These are phyloP conservation scores for Amyloporia xantha DNA, from an alignment of 768 basidiomycete species.

Conservation along the genomic window DNA sequence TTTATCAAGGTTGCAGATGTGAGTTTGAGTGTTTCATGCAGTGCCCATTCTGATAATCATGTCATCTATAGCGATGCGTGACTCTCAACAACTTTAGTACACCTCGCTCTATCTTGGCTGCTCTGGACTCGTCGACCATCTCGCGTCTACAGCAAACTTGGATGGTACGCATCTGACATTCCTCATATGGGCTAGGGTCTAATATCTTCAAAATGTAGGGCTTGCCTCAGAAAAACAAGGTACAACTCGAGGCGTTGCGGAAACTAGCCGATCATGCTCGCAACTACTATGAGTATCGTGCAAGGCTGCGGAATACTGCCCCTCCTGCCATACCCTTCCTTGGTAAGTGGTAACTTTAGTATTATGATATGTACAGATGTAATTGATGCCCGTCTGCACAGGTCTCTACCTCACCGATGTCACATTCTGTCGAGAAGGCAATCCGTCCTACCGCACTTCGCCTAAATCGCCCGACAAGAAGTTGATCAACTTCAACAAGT, in stretches of 20 bases:
- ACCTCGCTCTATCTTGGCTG: slow-evolving; percentile 86
- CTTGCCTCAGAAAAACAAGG: slow-evolving; percentile 77
- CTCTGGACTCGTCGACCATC: slow-evolving; percentile 93
- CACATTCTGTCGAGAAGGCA: slow-evolving; percentile 94
- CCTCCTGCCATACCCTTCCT: slow-evolving; percentile 95
- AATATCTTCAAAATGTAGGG: slow-evolving; percentile 39
- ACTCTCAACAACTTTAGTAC: slow-evolving; percentile 86
- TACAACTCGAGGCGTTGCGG: slow-evolving; percentile 72
- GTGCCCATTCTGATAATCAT: slow-evolving; percentile 1
- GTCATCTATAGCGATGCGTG: slow-evolving; percentile 64
- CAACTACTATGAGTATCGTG: slow-evolving; percentile 89
- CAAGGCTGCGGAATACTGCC: slow-evolving; percentile 76
- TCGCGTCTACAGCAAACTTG: slow-evolving; percentile 89
- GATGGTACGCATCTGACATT: slow-evolving; percentile 50
- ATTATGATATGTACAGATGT: not conserved
- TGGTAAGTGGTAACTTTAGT: slow-evolving; percentile 51
- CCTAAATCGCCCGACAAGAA: slow-evolving; percentile 69
- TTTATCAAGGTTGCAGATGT: slow-evolving; percentile 93
- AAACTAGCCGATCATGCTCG: slow-evolving; percentile 87
- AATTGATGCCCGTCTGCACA: slow-evolving; percentile 23
- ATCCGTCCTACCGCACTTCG: slow-evolving; percentile 77
- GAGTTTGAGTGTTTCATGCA: slow-evolving; percentile 26
- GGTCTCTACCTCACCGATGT: slow-evolving; percentile 87
- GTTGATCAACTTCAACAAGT: slow-evolving; percentile 95
- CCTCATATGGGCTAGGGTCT: not conserved